These are phyloP conservation scores for Rhinocladiella similis DNA, from an alignment of 2,329 filamentous ascomycete species.

Conservation along the genomic window DNA sequence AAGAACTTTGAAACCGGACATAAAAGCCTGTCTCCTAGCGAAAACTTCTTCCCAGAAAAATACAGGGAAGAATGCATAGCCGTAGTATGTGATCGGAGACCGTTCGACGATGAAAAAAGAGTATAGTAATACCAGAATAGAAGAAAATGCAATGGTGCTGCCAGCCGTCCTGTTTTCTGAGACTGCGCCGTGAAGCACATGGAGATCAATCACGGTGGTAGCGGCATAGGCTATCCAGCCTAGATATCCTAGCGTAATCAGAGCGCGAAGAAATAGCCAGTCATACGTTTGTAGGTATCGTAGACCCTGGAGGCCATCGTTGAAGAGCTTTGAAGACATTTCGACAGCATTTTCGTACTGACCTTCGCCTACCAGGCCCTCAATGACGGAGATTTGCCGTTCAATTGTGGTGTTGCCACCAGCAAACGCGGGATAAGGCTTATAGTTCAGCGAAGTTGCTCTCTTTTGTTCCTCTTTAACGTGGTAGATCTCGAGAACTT, in stretches of 20 bases:
- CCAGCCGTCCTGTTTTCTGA: slow-evolving; percentile 62
- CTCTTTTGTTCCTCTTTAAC: slow-evolving; percentile 89
- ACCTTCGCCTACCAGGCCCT: slow-evolving; percentile 64
- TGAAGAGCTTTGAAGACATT: slow-evolving; percentile 74
- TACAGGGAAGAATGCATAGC: slow-evolving; percentile 87
- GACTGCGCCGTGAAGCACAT: slow-evolving; percentile 73
- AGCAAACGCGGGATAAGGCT: slow-evolving; percentile 70
- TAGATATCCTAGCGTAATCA: slow-evolving; percentile 87
- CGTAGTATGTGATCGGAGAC: slow-evolving; percentile 82
- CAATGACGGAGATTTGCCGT: slow-evolving; percentile 67
- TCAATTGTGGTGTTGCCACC: slow-evolving; percentile 63
- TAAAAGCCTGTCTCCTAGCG: slow-evolving; percentile 69
- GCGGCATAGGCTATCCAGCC: slow-evolving; percentile 95
- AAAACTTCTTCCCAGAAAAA: slow-evolving; percentile 97
- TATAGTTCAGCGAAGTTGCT: slow-evolving; percentile 72
- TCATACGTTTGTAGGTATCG: slow-evolving; percentile 97
- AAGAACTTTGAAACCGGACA: slow-evolving; percentile 65
- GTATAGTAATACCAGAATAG: slow-evolving; percentile 72
- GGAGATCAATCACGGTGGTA: slow-evolving; percentile 82
- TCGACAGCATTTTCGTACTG: slow-evolving; percentile 76
- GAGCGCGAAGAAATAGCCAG: slow-evolving; percentile 88
- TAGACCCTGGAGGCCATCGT: slow-evolving; percentile 75
- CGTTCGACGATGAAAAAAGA: slow-evolving; percentile 76
- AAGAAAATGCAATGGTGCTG: slow-evolving; percentile 69
- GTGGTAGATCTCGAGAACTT: slow-evolving; percentile 92